Evolutionary conservation across 768 basidiomycete species (phyloP), one percentile per base, ranked within the genome.

Genomic region (Lactarius tabidus): DNA sequence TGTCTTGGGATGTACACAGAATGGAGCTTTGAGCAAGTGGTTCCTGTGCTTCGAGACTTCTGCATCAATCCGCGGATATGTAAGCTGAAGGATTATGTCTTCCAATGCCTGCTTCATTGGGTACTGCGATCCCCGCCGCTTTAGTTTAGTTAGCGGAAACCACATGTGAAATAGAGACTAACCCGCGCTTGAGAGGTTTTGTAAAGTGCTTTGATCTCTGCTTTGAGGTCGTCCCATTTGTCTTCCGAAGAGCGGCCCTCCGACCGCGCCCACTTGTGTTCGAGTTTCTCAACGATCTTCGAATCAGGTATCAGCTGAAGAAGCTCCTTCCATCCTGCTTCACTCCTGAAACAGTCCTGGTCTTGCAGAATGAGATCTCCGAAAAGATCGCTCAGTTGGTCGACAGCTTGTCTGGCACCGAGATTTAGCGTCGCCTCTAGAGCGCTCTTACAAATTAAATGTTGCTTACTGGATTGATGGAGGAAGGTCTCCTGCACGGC

Each of bases 41-140:
- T 99, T 98, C 57, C 95, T 84, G 73, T 95, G 93, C 72, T 98
- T 96, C 3, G 95, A 95, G 33, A 99, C 97, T 75, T 99, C 97
- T 17, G 91, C 91, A 75, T 99, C 97, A 60, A 99, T 84, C 15
- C 97, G 87, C 1, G 96, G 96, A 76, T 98, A 99, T 0, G 91
- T 96, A 75, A 97, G 98, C 70, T 93, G 90, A 15, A 99, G 79
- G 55, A 97, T 80, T 65, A 98, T 85, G 67, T 98, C 96, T 74
- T 96, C 89, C 78, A 94, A 78, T 4, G 87, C 85, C 1, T 76
- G 76, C 60, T 69, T 76, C 48, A 84, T 68, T 33, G 64, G 70
- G 31, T 68, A 66, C 78, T 80, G 66, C 52, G 23, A 68, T 68
- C 29, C 43, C 52, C 63, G 59, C 41, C 41, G 41, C n/a, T 45